Evolutionary conservation across 1,284 basidiomycete genomes (phyloP), one percentile per base, ranked within the genome.

Genomic region (Bjerkandera adusta): DNA sequence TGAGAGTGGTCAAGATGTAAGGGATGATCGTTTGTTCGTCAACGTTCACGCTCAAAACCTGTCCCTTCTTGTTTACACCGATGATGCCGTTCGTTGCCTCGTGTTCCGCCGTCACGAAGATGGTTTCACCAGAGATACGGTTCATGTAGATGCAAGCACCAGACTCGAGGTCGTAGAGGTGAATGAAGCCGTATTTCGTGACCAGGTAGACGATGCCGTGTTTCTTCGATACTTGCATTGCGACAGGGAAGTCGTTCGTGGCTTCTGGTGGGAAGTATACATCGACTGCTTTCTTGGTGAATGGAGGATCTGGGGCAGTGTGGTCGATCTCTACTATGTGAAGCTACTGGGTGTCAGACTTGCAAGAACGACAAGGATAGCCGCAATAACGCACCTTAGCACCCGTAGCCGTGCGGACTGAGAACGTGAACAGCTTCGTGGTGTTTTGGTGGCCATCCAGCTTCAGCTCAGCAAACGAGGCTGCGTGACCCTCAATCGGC

Each of bases 91-190:
- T 84, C 11, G 87, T 86, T 22, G 85, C 81, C 68, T 97, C 95
- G 67, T 98, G 93, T 62, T 97, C 94, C 15, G 95, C 92, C 5
- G 97, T 98, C 42, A 97, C 95, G 68, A 99, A 99, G 68, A 99
- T 98, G 39, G 97, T 99, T 73, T 99, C 97, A 36, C 97, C 96
- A 41, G 93, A 97, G 67, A 99, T 99, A 55, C 97, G 90, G 80
- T 99, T 99, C 97, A 99, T 99, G 79, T 99, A 99, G 59, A 99
- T 87, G 74, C 97, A 99, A 43, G 93, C 89, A 50, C 96, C 97
- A n/a, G 90, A 85, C 70, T 99, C 97, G 56, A 99, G 82, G 70
- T 99, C 97, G 71, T 99, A 99, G 13, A 99, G 81, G 71, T 99
- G 97, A 62, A 99, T 98, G 73, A 99, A 99, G 42, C 97, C 97